phyloP scores from a whole-genome alignment of 768 basidiomycete genomes.

The Ramaria sp. region DNA sequence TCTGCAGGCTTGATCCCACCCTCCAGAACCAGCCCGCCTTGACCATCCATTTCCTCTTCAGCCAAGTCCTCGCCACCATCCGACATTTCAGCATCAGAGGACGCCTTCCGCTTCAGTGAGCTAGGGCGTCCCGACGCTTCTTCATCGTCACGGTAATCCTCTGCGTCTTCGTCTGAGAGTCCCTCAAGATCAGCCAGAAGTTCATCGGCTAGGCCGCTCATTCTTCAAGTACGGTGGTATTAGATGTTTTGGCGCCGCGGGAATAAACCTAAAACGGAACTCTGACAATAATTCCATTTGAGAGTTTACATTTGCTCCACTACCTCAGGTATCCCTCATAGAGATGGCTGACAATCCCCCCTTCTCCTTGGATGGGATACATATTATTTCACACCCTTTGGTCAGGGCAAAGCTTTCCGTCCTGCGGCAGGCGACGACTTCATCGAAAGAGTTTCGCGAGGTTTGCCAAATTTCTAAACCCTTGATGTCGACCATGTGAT shows the following conservation, averaged over 20 bases:
- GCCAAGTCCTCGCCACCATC: conserved; percentile 30
- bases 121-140: conserved; percentile 12
- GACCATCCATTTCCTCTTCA: conserved; percentile 26
- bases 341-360: neutral
- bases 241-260: neutral
- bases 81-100: conserved; percentile 43
- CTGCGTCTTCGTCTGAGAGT: conserved; percentile 56
- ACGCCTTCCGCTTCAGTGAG: conserved; percentile 54
- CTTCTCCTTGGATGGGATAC: conserved; percentile 22
- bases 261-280: neutral
- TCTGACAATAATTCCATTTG: too few relatives aligned
- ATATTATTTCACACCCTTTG: conserved; percentile 58
- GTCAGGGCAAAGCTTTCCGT: conserved; percentile 65
- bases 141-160: conserved; percentile 35
- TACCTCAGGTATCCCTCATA: neutral
- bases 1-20: conserved; percentile 92
- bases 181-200: conserved; percentile 88
- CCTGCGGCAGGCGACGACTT: conserved; percentile 49
- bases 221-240: conserved; percentile 17
- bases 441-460: conserved; percentile 70
- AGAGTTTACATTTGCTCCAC: too few relatives aligned
- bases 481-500: neutral
- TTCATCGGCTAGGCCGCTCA: conserved; percentile 85
- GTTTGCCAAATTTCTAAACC: conserved; percentile 21
- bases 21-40: conserved; percentile 58